Percentiles rank a stretch among this genome's conserved stretches.
Evolutionary conservation across 306 rosid genomes (phyloP).

Genomic region (Carpinus fangiana): DNA sequence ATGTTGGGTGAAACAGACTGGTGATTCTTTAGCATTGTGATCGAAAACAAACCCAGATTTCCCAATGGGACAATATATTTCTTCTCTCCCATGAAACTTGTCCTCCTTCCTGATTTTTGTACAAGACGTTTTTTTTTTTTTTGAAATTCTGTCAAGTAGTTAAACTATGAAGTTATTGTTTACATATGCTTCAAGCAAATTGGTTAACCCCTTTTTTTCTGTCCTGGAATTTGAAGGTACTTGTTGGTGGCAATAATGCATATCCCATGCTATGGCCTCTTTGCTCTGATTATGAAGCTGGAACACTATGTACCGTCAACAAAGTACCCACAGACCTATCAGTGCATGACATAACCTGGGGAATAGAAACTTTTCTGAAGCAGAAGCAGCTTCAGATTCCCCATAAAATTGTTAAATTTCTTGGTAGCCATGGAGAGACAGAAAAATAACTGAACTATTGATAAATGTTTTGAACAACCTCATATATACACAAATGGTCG

Average conservation of each 20-base stretch:
- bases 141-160: not conserved
- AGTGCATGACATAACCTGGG: conserved; percentile 45
- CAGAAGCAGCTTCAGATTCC: not conserved
- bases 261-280: conserved; percentile 90
- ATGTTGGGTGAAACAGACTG: not conserved
- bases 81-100: not conserved
- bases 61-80: not conserved
- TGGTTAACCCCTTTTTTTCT: conserved; percentile 30
- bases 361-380: conserved; percentile 17
- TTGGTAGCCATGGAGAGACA: conserved; percentile 13
- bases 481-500: conserved; percentile 17
- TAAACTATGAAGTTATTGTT: not conserved
- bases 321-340: conserved; percentile 62
- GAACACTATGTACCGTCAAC: conserved; percentile 66
- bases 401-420: conserved; percentile 11
- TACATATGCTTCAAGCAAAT: conserved; percentile 10
- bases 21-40: not conserved
- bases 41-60: not conserved
- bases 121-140: not conserved
- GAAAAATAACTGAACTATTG: not conserved
- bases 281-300: conserved; percentile 72
- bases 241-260: conserved; percentile 77
- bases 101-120: not conserved
- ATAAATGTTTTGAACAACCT: conserved; percentile 13
- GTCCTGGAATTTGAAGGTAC: conserved; percentile 59